Evolutionary conservation across 257 asterid species (phyloP), one percentile per base, ranked within the genome.

Genomic region (Apocynum venetum): DNA sequence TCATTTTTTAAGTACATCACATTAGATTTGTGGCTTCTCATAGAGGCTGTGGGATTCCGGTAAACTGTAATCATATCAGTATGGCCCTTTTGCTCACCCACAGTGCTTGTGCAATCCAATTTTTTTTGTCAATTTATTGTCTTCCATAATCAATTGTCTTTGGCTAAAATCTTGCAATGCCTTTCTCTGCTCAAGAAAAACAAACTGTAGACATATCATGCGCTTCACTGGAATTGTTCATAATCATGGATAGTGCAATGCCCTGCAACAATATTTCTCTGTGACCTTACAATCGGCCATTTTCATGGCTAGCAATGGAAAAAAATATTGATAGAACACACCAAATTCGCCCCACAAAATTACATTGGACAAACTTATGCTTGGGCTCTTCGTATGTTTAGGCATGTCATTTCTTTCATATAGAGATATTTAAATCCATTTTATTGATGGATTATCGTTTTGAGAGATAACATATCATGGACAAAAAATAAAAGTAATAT

Each of bases 161-260:
- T 25, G 31, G 31, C 31, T 25, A 25, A 25, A 25, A 25, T 80
- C 49, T 19, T 68, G 77, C 76, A 79, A 77, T 71, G 65, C 65
- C 46, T 82, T 64, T 8, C 66, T 68, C 57, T 66, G 65, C 49
- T 75, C 59, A 73, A 56, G 52, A 61, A 47, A 64, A 41, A 25
- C 76, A 56, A 4, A 55, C 36, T 68, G 40, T 59, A 71, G 78
- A 84, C 88, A 85, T 70, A 65, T 79, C 92, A 86, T 86, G 88
- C 85, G 90, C 84, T 66, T 67, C 78, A 76, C 71, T 78, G 81
- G 81, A 76, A 66, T 66, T 56, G 19, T 41, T 40, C 35, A 43
- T 80, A 76, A 67, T 78, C 78, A 81, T 65, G 73, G 79, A 55
- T 69, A 81, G 76, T 63, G 6, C 41, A 11, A 68, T 77, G 43